These are phyloP conservation scores for Coemansia javaensis DNA, from an alignment of 192 early-diverging fungal genomes.

Conservation along the genomic window DNA sequence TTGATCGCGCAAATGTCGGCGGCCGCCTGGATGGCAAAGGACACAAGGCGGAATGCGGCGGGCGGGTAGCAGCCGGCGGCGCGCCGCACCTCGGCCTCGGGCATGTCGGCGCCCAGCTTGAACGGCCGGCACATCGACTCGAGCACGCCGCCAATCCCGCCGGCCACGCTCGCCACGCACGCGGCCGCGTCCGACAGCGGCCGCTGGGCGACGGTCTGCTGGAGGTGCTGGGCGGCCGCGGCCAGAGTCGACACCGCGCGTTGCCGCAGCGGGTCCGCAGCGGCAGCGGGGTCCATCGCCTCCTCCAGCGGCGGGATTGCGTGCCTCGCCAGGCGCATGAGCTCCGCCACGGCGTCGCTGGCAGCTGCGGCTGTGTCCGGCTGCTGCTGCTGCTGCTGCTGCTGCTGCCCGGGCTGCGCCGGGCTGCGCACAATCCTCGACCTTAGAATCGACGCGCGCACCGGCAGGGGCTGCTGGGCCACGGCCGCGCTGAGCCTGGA, in stretches of 20 bases:
- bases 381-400: no score
- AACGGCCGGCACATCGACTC: slow-evolving; percentile 14
- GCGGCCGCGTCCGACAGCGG: neutral
- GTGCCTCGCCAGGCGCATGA: neutral
- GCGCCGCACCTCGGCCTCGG: neutral
- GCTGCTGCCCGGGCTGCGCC: neutral
- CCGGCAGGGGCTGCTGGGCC: neutral
- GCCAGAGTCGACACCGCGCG: neutral
- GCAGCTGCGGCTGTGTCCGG: neutral
- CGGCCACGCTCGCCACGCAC: neutral
- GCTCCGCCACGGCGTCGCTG: neutral
- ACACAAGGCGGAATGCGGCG: slow-evolving; percentile 12
- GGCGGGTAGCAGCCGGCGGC: slow-evolving; percentile 6
- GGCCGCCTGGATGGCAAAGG: slow-evolving; percentile 5
- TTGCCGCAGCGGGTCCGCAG: neutral
- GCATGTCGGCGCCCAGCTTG: slow-evolving; percentile 7
- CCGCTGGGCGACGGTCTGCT: neutral
- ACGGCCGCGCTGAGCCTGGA: neutral
- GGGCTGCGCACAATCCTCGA: slow-evolving; percentile 7
- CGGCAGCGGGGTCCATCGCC: neutral
- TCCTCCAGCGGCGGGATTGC: neutral
- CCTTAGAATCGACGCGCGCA: neutral
- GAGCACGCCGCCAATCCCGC: slow-evolving; percentile 1
- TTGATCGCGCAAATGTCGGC: neutral
- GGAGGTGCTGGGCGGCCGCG: slow-evolving; percentile 12